Evolutionary conservation across 192 early-diverging fungal genomes (phyloP), one percentile per base, ranked within the genome.

Genomic region (Allomyces arbusculus): DNA sequence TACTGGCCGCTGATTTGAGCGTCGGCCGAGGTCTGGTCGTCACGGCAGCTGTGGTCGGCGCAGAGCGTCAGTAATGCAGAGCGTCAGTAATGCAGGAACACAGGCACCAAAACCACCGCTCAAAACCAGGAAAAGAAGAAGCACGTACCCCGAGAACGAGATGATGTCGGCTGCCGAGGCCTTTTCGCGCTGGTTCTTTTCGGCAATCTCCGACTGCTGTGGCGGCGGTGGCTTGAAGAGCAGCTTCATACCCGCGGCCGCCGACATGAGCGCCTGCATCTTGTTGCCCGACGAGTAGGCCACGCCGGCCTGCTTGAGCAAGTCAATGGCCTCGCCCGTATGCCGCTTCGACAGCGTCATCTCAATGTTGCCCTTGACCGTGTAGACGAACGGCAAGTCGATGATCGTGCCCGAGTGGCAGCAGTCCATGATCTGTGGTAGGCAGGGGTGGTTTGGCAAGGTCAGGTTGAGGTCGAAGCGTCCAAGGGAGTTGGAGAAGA

Each of bases 11-110:
- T 76, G 61, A 86, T 84, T 28, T 78, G 75, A n/a, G 86, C 86
- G 70, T 87, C 80, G 23, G 87, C 79, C 7, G 77, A 79, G 24
- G 80, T 86, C 70, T 87, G 85, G 70, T 79, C 75, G 64, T 86
- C 84, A 6, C 86, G 84, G 70, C 85, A 87, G 5, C 84, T 77
- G n/a, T n/a, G n/a, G n/a, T n/a, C n/a, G n/a, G n/a, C n/a, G n/a
- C n/a, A n/a, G n/a, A n/a, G n/a, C n/a, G n/a, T n/a, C n/a, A n/a
- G n/a, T n/a, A n/a, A n/a, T n/a, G n/a, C n/a, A n/a, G n/a, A n/a
- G n/a, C n/a, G n/a, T n/a, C n/a, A n/a, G n/a, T n/a, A n/a, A n/a
- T n/a, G n/a, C n/a, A n/a, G n/a, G n/a, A n/a, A n/a, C n/a, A n/a
- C n/a, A n/a, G n/a, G n/a, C n/a, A n/a, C n/a, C n/a, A n/a, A n/a